Conservation (phyloP, 2,329 filamentous ascomycete genomes). For the Calonectria pseudoreteaudii region DNA sequence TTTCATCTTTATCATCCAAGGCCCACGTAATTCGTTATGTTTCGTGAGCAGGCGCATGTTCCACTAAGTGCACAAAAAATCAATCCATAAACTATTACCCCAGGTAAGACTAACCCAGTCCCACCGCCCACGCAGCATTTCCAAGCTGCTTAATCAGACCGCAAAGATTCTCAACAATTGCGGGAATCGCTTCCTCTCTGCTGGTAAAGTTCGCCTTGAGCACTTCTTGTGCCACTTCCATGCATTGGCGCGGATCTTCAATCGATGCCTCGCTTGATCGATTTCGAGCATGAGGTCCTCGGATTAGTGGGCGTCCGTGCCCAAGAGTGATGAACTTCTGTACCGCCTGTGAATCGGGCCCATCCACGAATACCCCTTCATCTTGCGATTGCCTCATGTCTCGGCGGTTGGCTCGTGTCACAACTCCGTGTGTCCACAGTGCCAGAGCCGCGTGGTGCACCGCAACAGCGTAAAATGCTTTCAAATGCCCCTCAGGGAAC, state of each 20-base stretch:
- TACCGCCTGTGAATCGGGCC: constrained; percentile 62
- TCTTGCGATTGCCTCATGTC: constrained; percentile 48
- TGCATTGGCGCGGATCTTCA: constrained; percentile 68
- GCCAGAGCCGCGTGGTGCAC: constrained; percentile 77
- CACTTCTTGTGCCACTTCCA: constrained; percentile 68
- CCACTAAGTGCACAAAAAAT: neutral
- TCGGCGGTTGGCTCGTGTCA: constrained; percentile 56
- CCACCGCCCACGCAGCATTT: constrained; percentile 58
- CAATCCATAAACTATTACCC: neutral
- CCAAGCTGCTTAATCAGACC: constrained; percentile 72
- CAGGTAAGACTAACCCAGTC: constrained; percentile 39
- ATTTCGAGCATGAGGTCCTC: constrained; percentile 46
- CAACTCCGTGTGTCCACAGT: constrained; percentile 77
- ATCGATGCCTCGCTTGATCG: constrained; percentile 55
- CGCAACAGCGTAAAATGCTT: constrained; percentile 75
- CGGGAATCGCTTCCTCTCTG: constrained; percentile 60
- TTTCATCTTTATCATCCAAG: neutral
- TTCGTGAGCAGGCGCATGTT: neutral
- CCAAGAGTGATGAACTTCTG: constrained; percentile 69
- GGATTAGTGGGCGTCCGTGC: constrained; percentile 65
- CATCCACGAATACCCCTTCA: constrained; percentile 66
- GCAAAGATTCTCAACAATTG: constrained; percentile 76
- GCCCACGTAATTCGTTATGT: neutral
- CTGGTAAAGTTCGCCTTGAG: constrained; percentile 64
- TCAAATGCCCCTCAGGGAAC: constrained; percentile 65